Evolutionary conservation across 2,329 filamentous ascomycete species (phyloP).

Genomic region (Aspergillus costaricaensis): DNA sequence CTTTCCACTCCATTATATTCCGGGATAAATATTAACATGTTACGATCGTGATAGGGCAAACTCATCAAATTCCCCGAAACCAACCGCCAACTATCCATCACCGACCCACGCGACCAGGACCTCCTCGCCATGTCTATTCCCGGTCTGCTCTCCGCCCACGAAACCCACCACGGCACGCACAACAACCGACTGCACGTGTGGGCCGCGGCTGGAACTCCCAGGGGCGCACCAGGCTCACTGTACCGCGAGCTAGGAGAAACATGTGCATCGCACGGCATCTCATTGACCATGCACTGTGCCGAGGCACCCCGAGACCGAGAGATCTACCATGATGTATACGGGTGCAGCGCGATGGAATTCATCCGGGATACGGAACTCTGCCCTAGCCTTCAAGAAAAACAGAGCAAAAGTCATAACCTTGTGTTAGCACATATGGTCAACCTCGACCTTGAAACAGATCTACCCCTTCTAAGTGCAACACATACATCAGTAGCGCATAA

Average conservation of each 20-base stretch:
- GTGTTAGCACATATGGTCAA: slow-evolving; percentile 13
- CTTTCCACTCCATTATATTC: too few species aligned
- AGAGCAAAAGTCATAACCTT: background rate
- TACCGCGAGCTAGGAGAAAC: slow-evolving; percentile 3
- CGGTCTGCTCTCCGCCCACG: slow-evolving; percentile 24
- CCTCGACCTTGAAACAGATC: slow-evolving; percentile 32
- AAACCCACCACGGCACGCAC: slow-evolving; percentile 17
- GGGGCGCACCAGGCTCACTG: slow-evolving; percentile 2
- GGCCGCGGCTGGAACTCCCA: slow-evolving; percentile 8
- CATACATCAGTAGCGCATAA: slow-evolving; percentile 53
- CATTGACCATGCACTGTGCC: slow-evolving; percentile 12
- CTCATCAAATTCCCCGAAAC: slow-evolving; percentile 30
- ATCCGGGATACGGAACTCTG: slow-evolving; percentile 25
- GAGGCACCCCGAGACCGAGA: slow-evolving; percentile 8
- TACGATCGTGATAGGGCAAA: background rate
- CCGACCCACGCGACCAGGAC: slow-evolving; percentile 31
- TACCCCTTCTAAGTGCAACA: slow-evolving; percentile 36
- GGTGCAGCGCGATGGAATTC: slow-evolving; percentile 13
- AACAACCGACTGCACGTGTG: slow-evolving; percentile 9
- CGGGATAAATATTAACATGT: too few species aligned
- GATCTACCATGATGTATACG: slow-evolving; percentile 9
- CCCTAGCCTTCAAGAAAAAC: slow-evolving; percentile 14
- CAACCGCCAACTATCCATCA: slow-evolving; percentile 29
- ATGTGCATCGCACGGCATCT: slow-evolving; percentile 3
- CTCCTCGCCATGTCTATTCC: slow-evolving; percentile 31